Conservation (phyloP, 805 yeast species). For the Starmerella ratchasimensis region DNA sequence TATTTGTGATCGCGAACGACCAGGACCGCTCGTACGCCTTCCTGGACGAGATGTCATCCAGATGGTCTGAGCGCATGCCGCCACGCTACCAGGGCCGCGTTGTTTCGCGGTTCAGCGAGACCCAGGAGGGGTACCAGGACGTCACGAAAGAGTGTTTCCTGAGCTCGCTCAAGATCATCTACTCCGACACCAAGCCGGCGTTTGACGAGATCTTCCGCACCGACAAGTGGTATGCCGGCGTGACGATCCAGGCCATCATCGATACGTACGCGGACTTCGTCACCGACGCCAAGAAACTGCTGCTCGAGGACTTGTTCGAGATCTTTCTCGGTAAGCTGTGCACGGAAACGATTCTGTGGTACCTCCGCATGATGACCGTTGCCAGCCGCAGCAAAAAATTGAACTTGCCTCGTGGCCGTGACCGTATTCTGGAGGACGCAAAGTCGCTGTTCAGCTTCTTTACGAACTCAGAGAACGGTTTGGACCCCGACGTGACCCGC, state of each 20-base stretch:
- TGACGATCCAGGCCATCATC: conserved; percentile 45
- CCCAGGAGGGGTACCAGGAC: conserved; percentile 68
- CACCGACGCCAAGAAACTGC: conserved; percentile 42
- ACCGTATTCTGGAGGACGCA: conserved; percentile 48
- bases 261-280: conserved; percentile 68
- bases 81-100: conserved; percentile 50
- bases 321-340: conserved; percentile 40
- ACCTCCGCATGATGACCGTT: conserved; percentile 33
- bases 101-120: conserved; percentile 41
- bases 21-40: conserved; percentile 60
- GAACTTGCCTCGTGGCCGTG: conserved; percentile 29
- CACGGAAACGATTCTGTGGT: conserved; percentile 38
- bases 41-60: conserved; percentile 53
- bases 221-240: conserved; percentile 52
- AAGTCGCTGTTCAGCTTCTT: conserved; percentile 42
- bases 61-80: conserved; percentile 51
- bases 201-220: conserved; percentile 44
- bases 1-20: conserved; percentile 73
- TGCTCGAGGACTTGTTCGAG: conserved; percentile 42
- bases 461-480: conserved; percentile 29
- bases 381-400: conserved; percentile 25
- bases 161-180: conserved; percentile 45
- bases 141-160: conserved; percentile 53
- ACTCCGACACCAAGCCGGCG: conserved; percentile 56
- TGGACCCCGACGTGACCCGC: conserved; percentile 29